Evolutionary conservation across 2,329 filamentous ascomycete genomes (phyloP).

Genomic region (Trichoderma sp.): DNA sequence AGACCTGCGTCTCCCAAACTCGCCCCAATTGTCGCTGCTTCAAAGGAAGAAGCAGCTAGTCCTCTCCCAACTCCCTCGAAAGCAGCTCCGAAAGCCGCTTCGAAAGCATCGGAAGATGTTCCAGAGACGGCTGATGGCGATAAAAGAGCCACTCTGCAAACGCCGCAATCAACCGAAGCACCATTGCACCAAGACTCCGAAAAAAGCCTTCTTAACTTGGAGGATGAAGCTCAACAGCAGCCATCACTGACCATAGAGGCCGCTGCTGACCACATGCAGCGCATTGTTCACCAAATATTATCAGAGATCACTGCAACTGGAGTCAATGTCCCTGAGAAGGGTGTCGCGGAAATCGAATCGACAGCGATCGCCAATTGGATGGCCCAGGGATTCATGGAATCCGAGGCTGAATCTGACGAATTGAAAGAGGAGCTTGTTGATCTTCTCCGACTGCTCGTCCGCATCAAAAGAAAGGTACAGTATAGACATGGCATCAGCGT

Average conservation of each 20-base stretch:
- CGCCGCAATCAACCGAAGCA: not conserved
- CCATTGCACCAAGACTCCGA: not conserved
- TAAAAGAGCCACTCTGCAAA: not conserved
- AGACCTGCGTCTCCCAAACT: not conserved
- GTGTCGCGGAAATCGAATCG: conserved; percentile 30
- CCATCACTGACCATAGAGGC: conserved; percentile 16
- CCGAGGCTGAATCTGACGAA: conserved; percentile 27
- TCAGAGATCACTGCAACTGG: conserved; percentile 22
- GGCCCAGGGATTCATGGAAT: conserved; percentile 29
- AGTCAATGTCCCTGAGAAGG: conserved; percentile 14
- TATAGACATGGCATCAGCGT: not conserved
- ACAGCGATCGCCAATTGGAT: conserved; percentile 32
- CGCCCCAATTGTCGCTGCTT: not conserved
- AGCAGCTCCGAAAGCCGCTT: too few relatives aligned
- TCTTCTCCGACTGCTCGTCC: conserved; percentile 28
- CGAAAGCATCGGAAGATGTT: not conserved
- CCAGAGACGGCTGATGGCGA: not conserved
- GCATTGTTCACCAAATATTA: conserved; percentile 25
- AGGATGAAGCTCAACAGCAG: not conserved
- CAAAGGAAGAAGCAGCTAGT: not conserved
- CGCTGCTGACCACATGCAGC: conserved; percentile 24
- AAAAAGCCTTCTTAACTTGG: not conserved
- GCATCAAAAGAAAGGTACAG: conserved; percentile 29
- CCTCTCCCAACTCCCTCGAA: not conserved
- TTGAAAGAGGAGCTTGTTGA: conserved; percentile 28